Conservation (phyloP, 352 stramenopile species). For the Globisporangium iwayamae region DNA sequence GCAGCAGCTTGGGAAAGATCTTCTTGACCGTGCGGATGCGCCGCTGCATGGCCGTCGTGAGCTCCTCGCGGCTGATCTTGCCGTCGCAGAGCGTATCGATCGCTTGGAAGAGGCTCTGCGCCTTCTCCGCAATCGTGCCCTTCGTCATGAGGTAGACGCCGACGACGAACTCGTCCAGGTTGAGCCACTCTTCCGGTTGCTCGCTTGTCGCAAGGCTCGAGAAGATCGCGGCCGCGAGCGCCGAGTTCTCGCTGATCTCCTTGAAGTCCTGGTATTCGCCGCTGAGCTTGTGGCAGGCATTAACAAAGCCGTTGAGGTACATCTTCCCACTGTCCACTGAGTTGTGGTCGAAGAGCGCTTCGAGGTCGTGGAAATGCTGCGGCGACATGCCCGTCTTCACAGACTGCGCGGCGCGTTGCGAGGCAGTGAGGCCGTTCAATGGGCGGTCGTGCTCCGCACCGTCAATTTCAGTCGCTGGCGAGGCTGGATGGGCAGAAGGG, state of each 20-base stretch:
- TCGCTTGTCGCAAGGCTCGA: slow-evolving; percentile 62
- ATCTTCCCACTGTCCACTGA: slow-evolving; percentile 51
- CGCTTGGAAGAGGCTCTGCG: slow-evolving; percentile 68
- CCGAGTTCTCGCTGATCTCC: slow-evolving; percentile 53
- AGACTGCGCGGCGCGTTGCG: slow-evolving; percentile 19
- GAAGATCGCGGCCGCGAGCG: slow-evolving; percentile 69
- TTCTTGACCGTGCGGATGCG: slow-evolving; percentile 69
- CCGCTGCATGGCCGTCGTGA: slow-evolving; percentile 62
- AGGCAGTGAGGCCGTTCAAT: slow-evolving; percentile 5
- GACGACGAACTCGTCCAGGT: slow-evolving; percentile 76
- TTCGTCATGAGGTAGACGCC: slow-evolving; percentile 82
- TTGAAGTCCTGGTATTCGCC: slow-evolving; percentile 60
- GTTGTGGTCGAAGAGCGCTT: slow-evolving; percentile 48
- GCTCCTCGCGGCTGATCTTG: slow-evolving; percentile 76
- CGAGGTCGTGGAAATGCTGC: slow-evolving; percentile 51
- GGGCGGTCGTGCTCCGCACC: neutral
- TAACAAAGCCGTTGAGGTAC: slow-evolving; percentile 58
- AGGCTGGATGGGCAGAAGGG: neutral
- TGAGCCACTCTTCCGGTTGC: slow-evolving; percentile 57
- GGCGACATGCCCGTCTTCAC: slow-evolving; percentile 51
- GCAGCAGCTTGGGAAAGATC: slow-evolving; percentile 71
- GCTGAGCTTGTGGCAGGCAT: slow-evolving; percentile 54
- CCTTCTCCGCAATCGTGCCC: slow-evolving; percentile 76
- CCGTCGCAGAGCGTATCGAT: slow-evolving; percentile 64
- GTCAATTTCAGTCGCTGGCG: neutral